A percentile compares a stretch with the other conserved stretches of the same genome.
phyloP scores from a whole-genome alignment of 345 rosid genomes.

The Eucalyptus sideroxylon region DNA sequence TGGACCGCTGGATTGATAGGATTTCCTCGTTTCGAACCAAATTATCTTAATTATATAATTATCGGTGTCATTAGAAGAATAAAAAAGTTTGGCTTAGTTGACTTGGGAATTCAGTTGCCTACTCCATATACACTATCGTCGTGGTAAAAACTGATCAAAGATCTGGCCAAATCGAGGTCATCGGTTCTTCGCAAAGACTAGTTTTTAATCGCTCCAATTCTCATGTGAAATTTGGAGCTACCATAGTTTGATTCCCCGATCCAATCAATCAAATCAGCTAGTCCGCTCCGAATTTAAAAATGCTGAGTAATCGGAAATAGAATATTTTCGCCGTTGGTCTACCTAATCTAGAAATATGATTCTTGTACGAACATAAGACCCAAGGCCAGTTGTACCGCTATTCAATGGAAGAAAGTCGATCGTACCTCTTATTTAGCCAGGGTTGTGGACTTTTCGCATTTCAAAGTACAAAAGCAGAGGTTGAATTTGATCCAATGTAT shows the following conservation, averaged over 20 bases:
- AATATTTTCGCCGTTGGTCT: background rate
- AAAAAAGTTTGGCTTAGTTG: background rate
- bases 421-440: background rate
- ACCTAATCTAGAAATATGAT: background rate
- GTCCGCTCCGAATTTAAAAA: background rate
- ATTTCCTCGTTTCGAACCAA: background rate
- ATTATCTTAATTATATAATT: background rate
- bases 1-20: background rate
- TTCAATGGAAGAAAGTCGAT: background rate
- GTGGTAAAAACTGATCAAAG: background rate
- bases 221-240: too few relatives aligned
- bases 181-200: fast-evolving
- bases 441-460: background rate
- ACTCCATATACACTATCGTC: background rate
- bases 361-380: background rate
- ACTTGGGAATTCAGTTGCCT: background rate
- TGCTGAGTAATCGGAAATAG: background rate
- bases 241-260: background rate
- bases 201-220: background rate
- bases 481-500: background rate
- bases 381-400: background rate
- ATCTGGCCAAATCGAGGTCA: fast-evolving
- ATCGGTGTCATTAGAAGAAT: background rate
- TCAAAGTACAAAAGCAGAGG: background rate
- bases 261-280: background rate